Base-by-base conservation (phyloP, 2,329 filamentous ascomycete genomes). In the Aspergillus phoenicis region DNA sequence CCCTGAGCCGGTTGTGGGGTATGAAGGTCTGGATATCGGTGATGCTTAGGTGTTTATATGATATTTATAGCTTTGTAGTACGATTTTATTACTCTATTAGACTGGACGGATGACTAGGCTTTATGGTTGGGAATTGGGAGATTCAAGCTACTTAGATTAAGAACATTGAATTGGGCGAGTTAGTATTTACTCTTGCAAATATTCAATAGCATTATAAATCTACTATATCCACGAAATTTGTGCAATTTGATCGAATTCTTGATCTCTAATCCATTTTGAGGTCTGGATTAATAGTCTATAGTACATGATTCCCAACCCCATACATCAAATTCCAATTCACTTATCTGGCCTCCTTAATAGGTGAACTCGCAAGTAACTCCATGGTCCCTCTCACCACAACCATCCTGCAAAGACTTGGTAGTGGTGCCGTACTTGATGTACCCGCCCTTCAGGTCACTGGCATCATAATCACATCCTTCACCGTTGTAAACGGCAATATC, bases 1-100 rank as follows among this genome's bases (percentile, higher is more conserved):
- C 15, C 63, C 63, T 8, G 56, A 63, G 33, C 5, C 48, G 6
- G 22, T 51, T 11, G n/a, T 66, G 1, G 10, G 24, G 15, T 61
- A 64, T 58, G 53, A 54, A 3, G 52, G 4, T 5, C 17, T 63
- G 24, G 22, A 51, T 1, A 51, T 30, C 17, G n/a, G 5, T 3
- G 47, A 51, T 51, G 26, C 26, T 17, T 33, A 51, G n/a, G n/a
- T 30, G 15, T 30, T 28, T 30, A 20, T 20, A 20, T 20, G 20
- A 20, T 20, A 20, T 20, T 20, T 20, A 20, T 20, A 20, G 20
- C 20, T 20, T 20, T 20, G 20, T 20, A 20, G 20, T 20, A 20
- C 20, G 20, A 20, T 20, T 20, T 20, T 2, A 20, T 20, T 20
- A 20, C 20, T 20, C 20, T 20, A 20, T 20, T 20, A 20, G 20